Conservation (phyloP, 257 asterid species). For the Solanum peruvianum region DNA sequence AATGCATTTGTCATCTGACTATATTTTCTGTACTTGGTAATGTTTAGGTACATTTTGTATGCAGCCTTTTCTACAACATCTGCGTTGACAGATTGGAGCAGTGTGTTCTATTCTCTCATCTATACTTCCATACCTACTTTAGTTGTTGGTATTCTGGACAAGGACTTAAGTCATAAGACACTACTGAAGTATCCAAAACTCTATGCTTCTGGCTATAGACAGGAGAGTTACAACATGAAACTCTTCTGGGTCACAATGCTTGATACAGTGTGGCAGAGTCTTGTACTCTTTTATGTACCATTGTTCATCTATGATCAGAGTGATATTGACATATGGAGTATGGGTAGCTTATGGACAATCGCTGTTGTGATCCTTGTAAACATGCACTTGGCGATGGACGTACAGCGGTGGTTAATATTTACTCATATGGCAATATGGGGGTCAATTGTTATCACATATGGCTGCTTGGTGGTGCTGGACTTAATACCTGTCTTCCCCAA, state of each 20-base stretch:
- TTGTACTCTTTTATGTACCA: constrained; percentile 84
- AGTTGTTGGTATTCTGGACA: constrained; percentile 90
- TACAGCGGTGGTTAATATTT: constrained; percentile 69
- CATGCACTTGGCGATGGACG: constrained; percentile 92
- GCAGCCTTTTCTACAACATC: constrained; percentile 93
- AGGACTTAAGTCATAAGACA: constrained; percentile 80
- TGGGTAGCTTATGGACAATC: constrained; percentile 97
- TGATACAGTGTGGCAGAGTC: constrained; percentile 98
- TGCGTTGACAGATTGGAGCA: constrained; percentile 95
- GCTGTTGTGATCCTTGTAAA: constrained; percentile 85
- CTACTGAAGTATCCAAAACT: constrained; percentile 85
- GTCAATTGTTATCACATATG: constrained; percentile 41
- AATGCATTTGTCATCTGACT: background rate
- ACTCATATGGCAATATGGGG: constrained; percentile 94
- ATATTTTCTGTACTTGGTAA: constrained; percentile 1
- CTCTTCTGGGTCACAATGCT: constrained; percentile 94
- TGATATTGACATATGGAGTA: constrained; percentile 90
- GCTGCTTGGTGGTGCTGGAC: constrained; percentile 45
- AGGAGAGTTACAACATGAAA: constrained; percentile 82
- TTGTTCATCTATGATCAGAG: constrained; percentile 57
- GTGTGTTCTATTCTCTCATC: constrained; percentile 82
- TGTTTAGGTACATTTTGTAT: constrained; percentile 70
- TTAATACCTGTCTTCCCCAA: constrained; percentile 66
- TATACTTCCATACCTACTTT: constrained; percentile 93
- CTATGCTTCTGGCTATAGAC: constrained; percentile 83